Conservation (phyloP, 495 filamentous ascomycete species). For the Aspergillus campestris region DNA sequence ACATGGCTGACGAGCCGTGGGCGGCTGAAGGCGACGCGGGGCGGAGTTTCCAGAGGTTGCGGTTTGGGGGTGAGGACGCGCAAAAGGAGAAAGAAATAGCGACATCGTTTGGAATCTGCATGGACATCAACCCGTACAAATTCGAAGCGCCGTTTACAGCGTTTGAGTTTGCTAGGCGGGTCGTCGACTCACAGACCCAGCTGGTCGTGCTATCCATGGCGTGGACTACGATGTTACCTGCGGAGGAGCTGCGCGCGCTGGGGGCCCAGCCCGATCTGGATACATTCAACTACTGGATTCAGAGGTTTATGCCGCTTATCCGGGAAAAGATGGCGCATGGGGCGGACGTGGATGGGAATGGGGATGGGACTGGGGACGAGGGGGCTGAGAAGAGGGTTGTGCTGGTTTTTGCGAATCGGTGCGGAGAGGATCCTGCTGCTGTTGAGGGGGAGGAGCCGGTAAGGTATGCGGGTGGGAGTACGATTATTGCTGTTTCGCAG, state of each 20-base stretch:
- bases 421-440: constrained; percentile 57
- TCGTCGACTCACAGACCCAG: constrained; percentile 55
- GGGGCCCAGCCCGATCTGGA: constrained; percentile 61
- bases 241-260: constrained; percentile 36
- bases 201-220: constrained; percentile 82
- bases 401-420: constrained; percentile 76
- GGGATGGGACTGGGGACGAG: constrained; percentile 4
- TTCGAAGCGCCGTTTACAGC: constrained; percentile 68
- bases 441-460: constrained; percentile 27
- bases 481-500: constrained; percentile 64
- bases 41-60: constrained; percentile 35
- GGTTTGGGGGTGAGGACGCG: constrained; percentile 13
- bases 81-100: constrained; percentile 23
- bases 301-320: constrained; percentile 67
- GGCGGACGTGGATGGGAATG: constrained; percentile 16
- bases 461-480: constrained; percentile 77
- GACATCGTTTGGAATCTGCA: constrained; percentile 83
- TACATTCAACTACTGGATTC: constrained; percentile 86
- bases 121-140: constrained; percentile 62
- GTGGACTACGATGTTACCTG: constrained; percentile 59
- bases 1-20: constrained; percentile 90
- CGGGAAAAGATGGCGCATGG: constrained; percentile 35
- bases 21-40: constrained; percentile 63
- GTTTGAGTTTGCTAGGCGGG: constrained; percentile 80
- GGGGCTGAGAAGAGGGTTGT: constrained; percentile 48